Conservation (phyloP, 192 early-diverging fungal genomes). For the Coemansia sp. region DNA sequence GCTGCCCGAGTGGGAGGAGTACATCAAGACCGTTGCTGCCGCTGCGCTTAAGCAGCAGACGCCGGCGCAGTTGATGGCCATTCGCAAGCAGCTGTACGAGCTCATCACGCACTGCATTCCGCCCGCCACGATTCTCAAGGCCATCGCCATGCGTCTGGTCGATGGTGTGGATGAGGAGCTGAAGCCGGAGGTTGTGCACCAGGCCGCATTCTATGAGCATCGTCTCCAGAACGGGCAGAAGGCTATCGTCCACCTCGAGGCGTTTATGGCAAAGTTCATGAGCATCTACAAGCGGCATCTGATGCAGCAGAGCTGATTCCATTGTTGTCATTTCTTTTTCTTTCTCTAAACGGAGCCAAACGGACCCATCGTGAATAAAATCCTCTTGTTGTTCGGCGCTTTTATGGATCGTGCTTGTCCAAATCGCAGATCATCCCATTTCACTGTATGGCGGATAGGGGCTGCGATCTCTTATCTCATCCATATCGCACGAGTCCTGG, state of each 20-base stretch:
- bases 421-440: no score
- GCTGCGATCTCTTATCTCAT: no score
- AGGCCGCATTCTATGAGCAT: constrained; percentile 89
- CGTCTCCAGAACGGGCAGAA: constrained; percentile 84
- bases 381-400: no score
- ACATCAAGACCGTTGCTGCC: constrained; percentile 67
- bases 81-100: constrained; percentile 82
- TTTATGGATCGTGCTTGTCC: no score
- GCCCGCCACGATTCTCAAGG: constrained; percentile 77
- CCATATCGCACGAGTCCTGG: no score
- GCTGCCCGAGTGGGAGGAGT: constrained; percentile 86
- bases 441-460: no score
- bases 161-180: constrained; percentile 68
- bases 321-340: not conserved
- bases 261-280: constrained; percentile 92
- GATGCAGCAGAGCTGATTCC: constrained; percentile 32
- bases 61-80: constrained; percentile 66
- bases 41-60: constrained; percentile 75
- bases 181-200: constrained; percentile 65
- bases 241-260: constrained; percentile 93
- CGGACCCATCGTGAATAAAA: not conserved
- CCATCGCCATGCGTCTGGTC: constrained; percentile 69
- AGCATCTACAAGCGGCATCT: constrained; percentile 80
- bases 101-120: constrained; percentile 90
- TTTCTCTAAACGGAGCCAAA: not conserved